Evolutionary conservation across 192 early-diverging fungal species (phyloP).

Genomic region (Paraglomus brasilianum): DNA sequence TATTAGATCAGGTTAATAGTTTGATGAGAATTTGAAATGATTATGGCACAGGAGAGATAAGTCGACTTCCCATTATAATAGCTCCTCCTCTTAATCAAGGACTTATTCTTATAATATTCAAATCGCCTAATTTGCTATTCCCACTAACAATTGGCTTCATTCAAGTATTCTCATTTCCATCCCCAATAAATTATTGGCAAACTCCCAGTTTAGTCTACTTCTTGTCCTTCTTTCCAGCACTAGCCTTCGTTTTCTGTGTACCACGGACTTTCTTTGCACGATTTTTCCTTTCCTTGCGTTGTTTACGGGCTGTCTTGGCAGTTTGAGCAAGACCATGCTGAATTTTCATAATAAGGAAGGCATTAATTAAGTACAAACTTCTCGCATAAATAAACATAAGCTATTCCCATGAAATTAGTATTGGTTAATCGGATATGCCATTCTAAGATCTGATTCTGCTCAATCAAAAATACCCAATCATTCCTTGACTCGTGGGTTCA

Average conservation of each 20-base stretch:
- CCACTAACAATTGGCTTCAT: too few species aligned
- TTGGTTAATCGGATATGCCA: constrained; percentile 5
- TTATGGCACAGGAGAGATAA: too few species aligned
- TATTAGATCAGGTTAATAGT: constrained; percentile 42
- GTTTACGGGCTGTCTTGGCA: constrained; percentile 85
- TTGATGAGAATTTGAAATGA: constrained; percentile 12
- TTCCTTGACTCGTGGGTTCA: background rate
- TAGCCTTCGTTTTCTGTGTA: constrained; percentile 86
- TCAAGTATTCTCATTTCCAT: too few species aligned
- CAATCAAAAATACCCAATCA: background rate
- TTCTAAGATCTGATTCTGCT: background rate
- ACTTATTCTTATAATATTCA: too few species aligned
- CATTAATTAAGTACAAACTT: background rate
- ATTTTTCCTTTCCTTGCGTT: constrained; percentile 99
- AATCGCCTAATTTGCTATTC: too few species aligned
- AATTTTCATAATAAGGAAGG: constrained; percentile 6
- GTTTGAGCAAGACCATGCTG: constrained; percentile 62
- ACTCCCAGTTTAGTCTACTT: background rate
- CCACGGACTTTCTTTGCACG: constrained; percentile 97
- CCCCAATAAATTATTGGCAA: too few species aligned
- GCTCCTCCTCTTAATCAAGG: too few species aligned
- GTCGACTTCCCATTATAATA: too few species aligned
- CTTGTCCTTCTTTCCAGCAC: constrained; percentile 61
- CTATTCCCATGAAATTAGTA: background rate
- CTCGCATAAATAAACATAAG: background rate